Evolutionary conservation across 2,329 filamentous ascomycete species (phyloP).

Genomic region (Alternaria solani): DNA sequence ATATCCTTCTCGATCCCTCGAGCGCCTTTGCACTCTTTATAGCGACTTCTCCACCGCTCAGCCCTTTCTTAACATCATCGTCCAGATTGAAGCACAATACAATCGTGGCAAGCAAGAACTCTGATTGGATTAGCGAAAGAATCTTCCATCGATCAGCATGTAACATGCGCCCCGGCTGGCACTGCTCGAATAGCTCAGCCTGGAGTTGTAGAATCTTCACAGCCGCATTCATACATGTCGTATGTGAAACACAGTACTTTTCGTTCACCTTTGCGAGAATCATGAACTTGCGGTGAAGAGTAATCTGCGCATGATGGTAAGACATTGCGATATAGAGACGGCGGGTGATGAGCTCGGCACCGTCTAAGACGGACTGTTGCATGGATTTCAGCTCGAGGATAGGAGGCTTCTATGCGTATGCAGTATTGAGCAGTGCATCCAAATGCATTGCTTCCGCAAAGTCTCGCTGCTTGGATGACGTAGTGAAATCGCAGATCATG

Average conservation of each 20-base stretch:
- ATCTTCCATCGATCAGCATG: not conserved
- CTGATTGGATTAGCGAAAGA: not conserved
- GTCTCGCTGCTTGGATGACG: not conserved
- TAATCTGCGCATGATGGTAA: not conserved
- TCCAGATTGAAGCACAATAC: not conserved
- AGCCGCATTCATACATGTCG: not conserved
- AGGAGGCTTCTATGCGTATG: not conserved
- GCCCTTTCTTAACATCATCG: not conserved
- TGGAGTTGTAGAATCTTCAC: not conserved
- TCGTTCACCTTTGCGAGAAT: not conserved
- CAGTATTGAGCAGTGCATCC: not conserved
- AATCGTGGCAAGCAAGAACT: not conserved
- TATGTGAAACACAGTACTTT: not conserved
- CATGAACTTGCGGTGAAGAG: not conserved
- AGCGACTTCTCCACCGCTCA: not conserved
- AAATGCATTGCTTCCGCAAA: not conserved
- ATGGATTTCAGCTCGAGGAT: not conserved
- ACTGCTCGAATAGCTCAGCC: not conserved
- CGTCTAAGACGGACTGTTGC: not conserved
- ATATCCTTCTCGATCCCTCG: not conserved
- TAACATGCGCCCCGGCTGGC: not conserved
- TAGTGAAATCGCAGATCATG: conserved; percentile 3
- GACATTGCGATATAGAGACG: conserved; percentile 2
- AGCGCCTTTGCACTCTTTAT: not conserved
- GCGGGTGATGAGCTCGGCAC: conserved; percentile 1